Conservation (phyloP, 1,139 yeast species). For the Candida tropicalis region DNA sequence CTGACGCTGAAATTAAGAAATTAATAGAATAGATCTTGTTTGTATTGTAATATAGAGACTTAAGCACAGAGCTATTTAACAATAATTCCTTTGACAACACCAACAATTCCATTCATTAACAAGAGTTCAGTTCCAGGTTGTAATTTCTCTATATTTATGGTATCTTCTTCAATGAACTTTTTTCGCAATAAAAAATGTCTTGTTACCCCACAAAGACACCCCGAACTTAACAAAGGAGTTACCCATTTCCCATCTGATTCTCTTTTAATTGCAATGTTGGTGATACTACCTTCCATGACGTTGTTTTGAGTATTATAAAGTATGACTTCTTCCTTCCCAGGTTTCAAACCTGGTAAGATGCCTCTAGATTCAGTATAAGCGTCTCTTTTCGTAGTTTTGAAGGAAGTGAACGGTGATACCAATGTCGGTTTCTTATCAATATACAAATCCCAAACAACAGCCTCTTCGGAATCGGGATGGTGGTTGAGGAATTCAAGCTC, state of each 20-base stretch:
- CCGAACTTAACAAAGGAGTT: conserved; percentile 76
- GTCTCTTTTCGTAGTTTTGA: conserved; percentile 79
- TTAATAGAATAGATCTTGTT: conserved; percentile 19
- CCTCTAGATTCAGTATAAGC: conserved; percentile 69
- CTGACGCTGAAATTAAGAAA: conserved; percentile 54
- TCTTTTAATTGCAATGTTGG: conserved; percentile 71
- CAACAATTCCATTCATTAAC: conserved; percentile 81
- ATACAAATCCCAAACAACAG: conserved; percentile 56
- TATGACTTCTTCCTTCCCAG: conserved; percentile 65
- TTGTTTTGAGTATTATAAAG: conserved; percentile 61
- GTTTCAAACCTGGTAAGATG: conserved; percentile 35
- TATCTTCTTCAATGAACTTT: conserved; percentile 57
- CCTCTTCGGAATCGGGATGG: conserved; percentile 16
- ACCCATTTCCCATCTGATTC: conserved; percentile 57
- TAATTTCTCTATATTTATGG: conserved; percentile 47
- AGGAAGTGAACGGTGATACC: conserved; percentile 79
- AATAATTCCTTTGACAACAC: conserved; percentile 69
- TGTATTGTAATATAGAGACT: conserved; percentile 8
- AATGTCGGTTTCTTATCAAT: conserved; percentile 56
- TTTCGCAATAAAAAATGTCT: conserved; percentile 65
- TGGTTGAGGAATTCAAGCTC: conserved; percentile 17
- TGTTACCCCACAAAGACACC: conserved; percentile 86
- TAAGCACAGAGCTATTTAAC: no score
- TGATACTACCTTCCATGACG: conserved; percentile 82
- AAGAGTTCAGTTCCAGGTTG: conserved; percentile 65